A percentile compares a stretch with the other conserved stretches of the same genome.
phyloP scores from a whole-genome alignment of 805 yeast genomes.

The Pichia membranifaciens region DNA sequence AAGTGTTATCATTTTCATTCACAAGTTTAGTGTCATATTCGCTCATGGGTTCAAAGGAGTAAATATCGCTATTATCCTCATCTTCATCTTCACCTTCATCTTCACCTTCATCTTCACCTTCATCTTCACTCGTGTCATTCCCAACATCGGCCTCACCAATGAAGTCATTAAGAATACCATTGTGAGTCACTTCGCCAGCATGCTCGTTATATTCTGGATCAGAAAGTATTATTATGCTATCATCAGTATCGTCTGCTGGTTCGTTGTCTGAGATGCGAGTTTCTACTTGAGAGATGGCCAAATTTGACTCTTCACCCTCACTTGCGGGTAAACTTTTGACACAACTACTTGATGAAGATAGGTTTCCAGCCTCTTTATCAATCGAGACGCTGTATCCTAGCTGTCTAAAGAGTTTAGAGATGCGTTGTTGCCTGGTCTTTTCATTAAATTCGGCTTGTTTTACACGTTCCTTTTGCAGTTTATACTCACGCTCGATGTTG shows the following conservation, averaged over 20 bases:
- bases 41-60: too few relatives aligned
- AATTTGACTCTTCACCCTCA: background rate
- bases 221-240: background rate
- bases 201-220: too few relatives aligned
- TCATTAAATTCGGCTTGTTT: conserved; percentile 6
- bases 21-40: too few relatives aligned
- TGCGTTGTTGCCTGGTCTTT: conserved; percentile 3
- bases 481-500: conserved; percentile 31
- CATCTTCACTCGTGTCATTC: background rate
- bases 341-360: too few relatives aligned
- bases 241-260: background rate
- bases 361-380: background rate
- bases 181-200: too few relatives aligned
- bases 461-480: conserved; percentile 3
- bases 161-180: too few relatives aligned
- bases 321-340: too few relatives aligned
- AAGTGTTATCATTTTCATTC: background rate
- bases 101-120: background rate
- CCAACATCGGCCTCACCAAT: background rate
- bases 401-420: conserved; percentile 2
- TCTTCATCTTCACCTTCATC: conserved; percentile 3
- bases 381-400: background rate
- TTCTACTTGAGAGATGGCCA: background rate
- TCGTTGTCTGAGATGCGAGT: too few relatives aligned
- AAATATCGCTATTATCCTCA: background rate